phyloP scores from a whole-genome alignment of 2,329 filamentous ascomycete species.

The Lachnellula willkommii region DNA sequence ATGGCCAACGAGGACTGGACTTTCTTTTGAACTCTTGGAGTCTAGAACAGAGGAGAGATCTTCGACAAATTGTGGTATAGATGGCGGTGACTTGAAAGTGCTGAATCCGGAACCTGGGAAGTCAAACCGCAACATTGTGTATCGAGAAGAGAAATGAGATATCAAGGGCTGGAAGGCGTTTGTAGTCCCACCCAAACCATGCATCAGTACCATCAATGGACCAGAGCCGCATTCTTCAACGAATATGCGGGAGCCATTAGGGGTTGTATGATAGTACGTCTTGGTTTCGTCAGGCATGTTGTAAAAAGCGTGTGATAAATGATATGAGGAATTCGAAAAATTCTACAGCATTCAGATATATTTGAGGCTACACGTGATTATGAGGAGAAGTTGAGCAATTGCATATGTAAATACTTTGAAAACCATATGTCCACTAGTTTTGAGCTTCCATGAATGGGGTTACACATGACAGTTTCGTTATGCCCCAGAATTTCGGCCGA shows the following conservation, averaged over 20 bases:
- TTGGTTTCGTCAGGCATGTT: slow-evolving; percentile 18
- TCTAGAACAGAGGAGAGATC: slow-evolving; percentile 12
- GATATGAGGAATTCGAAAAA: too few species aligned
- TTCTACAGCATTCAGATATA: too few species aligned
- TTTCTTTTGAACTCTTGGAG: slow-evolving; percentile 2
- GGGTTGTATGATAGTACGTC: slow-evolving; percentile 28
- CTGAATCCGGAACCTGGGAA: slow-evolving; percentile 18
- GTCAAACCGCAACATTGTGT: slow-evolving; percentile 19
- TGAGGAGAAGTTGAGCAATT: not conserved
- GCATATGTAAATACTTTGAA: not conserved
- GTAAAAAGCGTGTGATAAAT: not conserved
- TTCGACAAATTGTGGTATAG: slow-evolving; percentile 14
- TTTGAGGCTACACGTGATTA: not conserved
- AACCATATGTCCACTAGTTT: too few species aligned
- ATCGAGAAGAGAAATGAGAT: slow-evolving; percentile 14
- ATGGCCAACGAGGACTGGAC: slow-evolving; percentile 32
- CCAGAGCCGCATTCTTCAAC: slow-evolving; percentile 18
- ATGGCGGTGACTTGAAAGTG: slow-evolving; percentile 14
- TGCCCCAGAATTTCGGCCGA: not conserved
- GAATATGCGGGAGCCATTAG: slow-evolving; percentile 24
- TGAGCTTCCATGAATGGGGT: too few species aligned
- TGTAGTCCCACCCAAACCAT: slow-evolving; percentile 24
- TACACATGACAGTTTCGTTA: slow-evolving; percentile 11
- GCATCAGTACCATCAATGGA: slow-evolving; percentile 31
- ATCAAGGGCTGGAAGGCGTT: slow-evolving; percentile 18